Evolutionary conservation across 495 filamentous ascomycete genomes (phyloP), one percentile per base, ranked within the genome.

Genomic region (Aspergillus cavernicola): DNA sequence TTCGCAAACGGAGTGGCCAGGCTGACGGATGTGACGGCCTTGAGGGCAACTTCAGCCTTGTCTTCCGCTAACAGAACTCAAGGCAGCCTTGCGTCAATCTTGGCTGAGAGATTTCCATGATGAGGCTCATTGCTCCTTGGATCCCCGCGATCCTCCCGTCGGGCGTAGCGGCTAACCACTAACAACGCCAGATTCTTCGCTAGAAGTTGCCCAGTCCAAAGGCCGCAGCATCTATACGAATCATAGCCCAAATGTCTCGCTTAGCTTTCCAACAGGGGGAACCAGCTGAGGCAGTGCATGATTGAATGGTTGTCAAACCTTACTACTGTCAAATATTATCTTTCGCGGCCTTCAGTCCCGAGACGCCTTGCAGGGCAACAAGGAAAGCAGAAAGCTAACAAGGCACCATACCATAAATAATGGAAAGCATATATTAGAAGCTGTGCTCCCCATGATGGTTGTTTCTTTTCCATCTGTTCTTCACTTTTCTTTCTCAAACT

Each of bases 91-190:
- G n/a, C n/a, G n/a, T n/a, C n/a, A n/a, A n/a, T n/a, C n/a, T n/a
- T n/a, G n/a, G n/a, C n/a, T n/a, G n/a, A n/a, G n/a, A n/a, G n/a
- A n/a, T n/a, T n/a, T n/a, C n/a, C n/a, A n/a, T 3, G 9, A 50
- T 50, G 46, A 50, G 46, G 33, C 46, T 50, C 33, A 38, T 49
- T 26, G 22, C 40, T 29, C 1, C 38, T 40, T 43, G 24, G 40
- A 28, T 49, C 45, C 22, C 33, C 45, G 23, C 33, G n/a, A 39
- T 50, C 23, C 7, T 20, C 20, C 18, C 10, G 31, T 19, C 19
- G 33, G 46, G 46, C 32, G 35, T n/a, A 4, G 15, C 23, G 2
- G 18, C 9, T 22, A 50, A 18, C 46, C 46, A 50, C 33, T 50
- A 26, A 29, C n/a, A 50, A 9, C n/a, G 23, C 22, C 22, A 22